Percentiles rank a stretch among this genome's conserved stretches.
Conservation (phyloP, 2,329 filamentous ascomycete species). For the Fusarium nematophilum region DNA sequence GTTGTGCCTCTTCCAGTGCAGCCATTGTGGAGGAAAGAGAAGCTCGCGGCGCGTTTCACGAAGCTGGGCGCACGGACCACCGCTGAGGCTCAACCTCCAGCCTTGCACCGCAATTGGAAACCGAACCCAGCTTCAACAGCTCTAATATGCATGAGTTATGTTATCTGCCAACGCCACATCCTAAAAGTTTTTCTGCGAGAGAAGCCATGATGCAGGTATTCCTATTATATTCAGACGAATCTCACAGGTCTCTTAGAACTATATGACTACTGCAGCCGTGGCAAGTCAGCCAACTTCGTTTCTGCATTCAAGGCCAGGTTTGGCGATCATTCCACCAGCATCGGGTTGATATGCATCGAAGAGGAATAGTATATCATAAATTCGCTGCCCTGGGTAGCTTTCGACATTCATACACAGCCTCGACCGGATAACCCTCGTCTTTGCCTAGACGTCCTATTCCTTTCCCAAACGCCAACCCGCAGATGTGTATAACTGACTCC, state of each 20-base stretch:
- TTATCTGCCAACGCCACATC: not conserved
- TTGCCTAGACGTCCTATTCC: conserved; percentile 21
- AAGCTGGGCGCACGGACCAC: conserved; percentile 37
- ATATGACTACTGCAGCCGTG: no score
- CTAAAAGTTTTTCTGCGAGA: no score
- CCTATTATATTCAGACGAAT: no score
- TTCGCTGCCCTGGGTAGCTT: conserved; percentile 6
- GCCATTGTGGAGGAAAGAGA: conserved; percentile 22
- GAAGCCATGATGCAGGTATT: no score
- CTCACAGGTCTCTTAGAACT: no score
- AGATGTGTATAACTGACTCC: conserved; percentile 24
- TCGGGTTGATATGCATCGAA: not conserved
- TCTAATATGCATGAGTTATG: not conserved
- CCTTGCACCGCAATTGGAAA: no score
- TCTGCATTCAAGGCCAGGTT: not conserved
- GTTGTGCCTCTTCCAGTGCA: conserved; percentile 27
- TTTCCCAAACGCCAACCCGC: conserved; percentile 37
- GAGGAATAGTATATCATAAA: conserved; percentile 10
- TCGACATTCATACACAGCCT: conserved; percentile 14
- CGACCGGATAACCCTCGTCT: conserved; percentile 20
- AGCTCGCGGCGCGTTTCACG: conserved; percentile 40
- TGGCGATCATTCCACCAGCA: no score
- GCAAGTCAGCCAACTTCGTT: no score
- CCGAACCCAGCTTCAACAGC: no score
- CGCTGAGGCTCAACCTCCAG: conserved; percentile 11